Percentiles rank a stretch among this genome's conserved stretches.
These are phyloP conservation scores for Aspergillus latus DNA, from an alignment of 2,329 filamentous ascomycete genomes.

Conservation along the genomic window DNA sequence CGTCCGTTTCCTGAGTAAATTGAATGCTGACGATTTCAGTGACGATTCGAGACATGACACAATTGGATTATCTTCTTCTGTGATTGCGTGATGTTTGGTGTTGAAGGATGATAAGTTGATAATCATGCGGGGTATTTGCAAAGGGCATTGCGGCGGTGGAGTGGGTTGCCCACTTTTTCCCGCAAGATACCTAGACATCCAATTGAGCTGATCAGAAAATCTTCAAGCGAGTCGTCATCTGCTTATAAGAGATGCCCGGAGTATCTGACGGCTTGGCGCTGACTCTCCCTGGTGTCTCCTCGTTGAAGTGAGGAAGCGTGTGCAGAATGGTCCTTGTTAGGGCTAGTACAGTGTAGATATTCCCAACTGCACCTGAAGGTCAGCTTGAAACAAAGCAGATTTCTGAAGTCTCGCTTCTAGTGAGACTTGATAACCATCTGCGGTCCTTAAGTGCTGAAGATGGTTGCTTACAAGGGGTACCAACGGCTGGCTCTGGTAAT, in stretches of 20 bases:
- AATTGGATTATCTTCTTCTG: background rate
- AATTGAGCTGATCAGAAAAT: no score
- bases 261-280: no score
- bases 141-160: background rate
- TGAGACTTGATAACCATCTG: no score
- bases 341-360: background rate
- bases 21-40: constrained; percentile 3
- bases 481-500: no score
- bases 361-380: background rate
- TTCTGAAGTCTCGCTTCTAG: no score
- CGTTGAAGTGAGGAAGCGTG: background rate
- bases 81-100: background rate
- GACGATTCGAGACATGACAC: constrained; percentile 1
- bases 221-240: no score
- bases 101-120: background rate
- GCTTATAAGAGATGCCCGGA: no score
- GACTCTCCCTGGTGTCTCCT: no score
- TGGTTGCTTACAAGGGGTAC: no score
- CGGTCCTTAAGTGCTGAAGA: no score
- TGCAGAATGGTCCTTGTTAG: constrained; percentile 1
- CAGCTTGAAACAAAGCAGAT: no score
- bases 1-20: background rate
- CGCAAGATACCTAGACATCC: no score
- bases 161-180: background rate
- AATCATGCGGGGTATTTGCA: background rate